Percentiles rank a stretch among this genome's conserved stretches.
These are phyloP conservation scores for Aureobasidium sp. DNA, from an alignment of 2,329 filamentous ascomycete species.

Conservation along the genomic window DNA sequence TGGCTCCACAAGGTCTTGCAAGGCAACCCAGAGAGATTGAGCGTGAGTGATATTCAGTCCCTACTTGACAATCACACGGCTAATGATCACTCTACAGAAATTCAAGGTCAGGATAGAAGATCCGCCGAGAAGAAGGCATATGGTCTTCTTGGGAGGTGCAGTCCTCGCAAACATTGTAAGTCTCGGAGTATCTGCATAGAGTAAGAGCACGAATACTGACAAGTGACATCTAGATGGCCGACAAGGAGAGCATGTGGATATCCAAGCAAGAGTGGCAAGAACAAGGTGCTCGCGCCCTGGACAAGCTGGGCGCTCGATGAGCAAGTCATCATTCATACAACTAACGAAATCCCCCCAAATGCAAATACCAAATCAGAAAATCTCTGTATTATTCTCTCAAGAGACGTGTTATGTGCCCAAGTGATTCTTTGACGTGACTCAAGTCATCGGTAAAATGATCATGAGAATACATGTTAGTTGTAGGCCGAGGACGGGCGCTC, in stretches of 20 bases:
- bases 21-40: constrained; percentile 85
- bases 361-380: not conserved
- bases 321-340: not conserved
- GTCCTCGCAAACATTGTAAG: constrained; percentile 85
- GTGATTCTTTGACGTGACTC: too few relatives aligned
- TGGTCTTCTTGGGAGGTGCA: constrained; percentile 98
- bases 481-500: too few relatives aligned
- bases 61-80: not conserved
- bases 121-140: constrained; percentile 88
- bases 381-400: too few relatives aligned
- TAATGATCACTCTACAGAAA: constrained; percentile 64
- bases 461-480: too few relatives aligned
- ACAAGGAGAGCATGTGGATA: constrained; percentile 99
- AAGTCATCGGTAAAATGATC: too few relatives aligned
- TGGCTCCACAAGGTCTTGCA: constrained; percentile 89
- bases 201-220: not conserved
- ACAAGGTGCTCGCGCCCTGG: constrained; percentile 72
- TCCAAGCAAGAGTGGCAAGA: constrained; percentile 96
- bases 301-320: constrained; percentile 86
- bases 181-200: constrained; percentile 4
- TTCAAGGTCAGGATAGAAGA: constrained; percentile 99
- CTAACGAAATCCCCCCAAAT: not conserved
- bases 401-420: too few relatives aligned
- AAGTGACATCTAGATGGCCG: constrained; percentile 59
- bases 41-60: constrained; percentile 37